Evolutionary conservation across 495 filamentous ascomycete genomes (phyloP).

Genomic region (Neurospora terricola): DNA sequence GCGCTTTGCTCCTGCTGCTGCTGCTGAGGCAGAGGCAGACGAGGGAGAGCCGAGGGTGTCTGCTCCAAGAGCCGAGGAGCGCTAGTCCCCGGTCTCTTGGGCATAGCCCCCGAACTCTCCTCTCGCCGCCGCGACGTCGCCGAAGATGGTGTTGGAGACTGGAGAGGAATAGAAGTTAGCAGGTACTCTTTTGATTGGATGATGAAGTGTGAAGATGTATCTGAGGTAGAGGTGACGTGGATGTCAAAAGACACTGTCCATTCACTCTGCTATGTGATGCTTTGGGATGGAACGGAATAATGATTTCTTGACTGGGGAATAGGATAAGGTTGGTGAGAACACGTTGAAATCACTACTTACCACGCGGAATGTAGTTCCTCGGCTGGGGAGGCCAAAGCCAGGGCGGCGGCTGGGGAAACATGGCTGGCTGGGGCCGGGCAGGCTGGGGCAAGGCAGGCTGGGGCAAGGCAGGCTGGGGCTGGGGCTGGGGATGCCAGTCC

Average conservation of each 20-base stretch:
- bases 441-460: neutral
- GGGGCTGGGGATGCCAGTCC: neutral
- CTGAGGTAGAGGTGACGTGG: neutral
- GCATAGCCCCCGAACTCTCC: neutral
- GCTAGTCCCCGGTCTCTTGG: neutral
- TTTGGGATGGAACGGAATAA: neutral
- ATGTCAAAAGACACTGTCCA: neutral
- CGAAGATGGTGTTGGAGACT: neutral
- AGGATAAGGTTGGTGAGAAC: neutral
- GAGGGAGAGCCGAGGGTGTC: neutral
- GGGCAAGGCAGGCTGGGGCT: neutral
- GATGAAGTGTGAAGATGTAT: neutral
- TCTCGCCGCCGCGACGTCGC: neutral
- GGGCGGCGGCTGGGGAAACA: neutral
- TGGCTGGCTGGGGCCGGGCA: neutral
- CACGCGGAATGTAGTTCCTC: neutral
- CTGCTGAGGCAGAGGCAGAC: no score
- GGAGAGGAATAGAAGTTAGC: neutral
- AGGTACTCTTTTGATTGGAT: neutral
- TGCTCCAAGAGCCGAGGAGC: neutral
- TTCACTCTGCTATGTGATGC: neutral
- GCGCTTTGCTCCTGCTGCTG: neutral
- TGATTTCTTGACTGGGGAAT: neutral
- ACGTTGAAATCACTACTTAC: neutral
- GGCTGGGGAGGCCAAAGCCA: neutral